Conservation (phyloP, 169 alveolate genomes). For the Theileria annulata region DNA sequence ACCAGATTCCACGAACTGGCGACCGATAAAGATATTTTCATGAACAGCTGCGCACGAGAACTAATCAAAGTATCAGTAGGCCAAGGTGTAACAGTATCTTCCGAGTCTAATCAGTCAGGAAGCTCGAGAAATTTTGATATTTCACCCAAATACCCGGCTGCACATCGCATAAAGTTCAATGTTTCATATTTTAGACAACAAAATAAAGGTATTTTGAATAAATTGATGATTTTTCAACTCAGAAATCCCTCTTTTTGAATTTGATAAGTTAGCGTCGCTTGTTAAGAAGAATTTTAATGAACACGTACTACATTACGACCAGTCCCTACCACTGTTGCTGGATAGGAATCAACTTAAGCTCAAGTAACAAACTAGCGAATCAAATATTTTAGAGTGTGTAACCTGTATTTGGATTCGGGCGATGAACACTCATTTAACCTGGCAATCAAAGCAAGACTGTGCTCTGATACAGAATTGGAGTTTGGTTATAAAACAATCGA, state of each 20-base stretch:
- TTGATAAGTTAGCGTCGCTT: conserved; percentile 38
- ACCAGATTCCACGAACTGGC: conserved; percentile 51
- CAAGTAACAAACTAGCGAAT: conserved; percentile 22
- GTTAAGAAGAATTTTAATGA: conserved; percentile 29
- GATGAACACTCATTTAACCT: conserved; percentile 38
- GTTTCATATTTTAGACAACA: conserved; percentile 60
- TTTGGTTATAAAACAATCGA: conserved; percentile 39
- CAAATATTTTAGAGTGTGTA: conserved; percentile 22
- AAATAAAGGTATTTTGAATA: conserved; percentile 30
- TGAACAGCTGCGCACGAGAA: conserved; percentile 64
- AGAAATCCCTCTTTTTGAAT: conserved; percentile 41
- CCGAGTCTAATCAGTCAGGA: conserved; percentile 16
- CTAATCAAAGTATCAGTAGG: conserved; percentile 53
- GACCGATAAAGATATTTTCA: conserved; percentile 47
- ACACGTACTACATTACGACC: conserved; percentile 63
- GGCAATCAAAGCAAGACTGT: conserved; percentile 53
- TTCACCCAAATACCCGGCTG: conserved; percentile 30
- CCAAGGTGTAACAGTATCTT: conserved; percentile 56
- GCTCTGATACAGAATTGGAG: conserved; percentile 43
- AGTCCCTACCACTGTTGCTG: conserved; percentile 35
- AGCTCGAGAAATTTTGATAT: not conserved
- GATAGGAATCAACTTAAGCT: conserved; percentile 32
- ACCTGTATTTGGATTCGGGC: conserved; percentile 3
- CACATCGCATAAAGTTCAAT: conserved; percentile 50
- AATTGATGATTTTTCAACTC: not conserved